Base-by-base conservation (phyloP, 208 protist species). In the Trypanosomatidae sp. region DNA sequence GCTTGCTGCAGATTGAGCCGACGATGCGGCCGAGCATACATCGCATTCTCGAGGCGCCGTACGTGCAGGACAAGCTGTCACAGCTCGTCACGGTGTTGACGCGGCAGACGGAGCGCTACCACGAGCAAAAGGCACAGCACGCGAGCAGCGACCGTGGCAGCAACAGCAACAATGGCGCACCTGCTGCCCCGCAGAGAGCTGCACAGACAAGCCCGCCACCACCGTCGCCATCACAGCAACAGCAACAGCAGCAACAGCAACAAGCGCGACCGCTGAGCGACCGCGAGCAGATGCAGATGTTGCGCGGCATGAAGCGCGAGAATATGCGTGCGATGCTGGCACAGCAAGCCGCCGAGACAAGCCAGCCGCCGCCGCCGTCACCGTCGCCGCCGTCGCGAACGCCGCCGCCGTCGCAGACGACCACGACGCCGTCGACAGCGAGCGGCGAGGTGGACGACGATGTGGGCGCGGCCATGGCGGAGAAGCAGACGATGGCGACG, bases 251-350 rank as follows among this genome's bases (percentile, higher is more conserved):
- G 33, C 43, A 41, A 15, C 15, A n/a, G 6, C 26, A 37, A 30
- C 41, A 32, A 45, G 15, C 30, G 33, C 41, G 2, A 26, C 15
- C 33, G 61, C 65, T 80, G 43, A 81, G 66, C 43, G 71, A 87
- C 53, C 65, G 72, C 24, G 84, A 92, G 55, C 84, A 89, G 71
- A 80, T 88, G 75, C 75, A 71, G n/a, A 72, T 79, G 76, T 61
- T 92, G 53, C 84, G 84, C 37, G 79, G 77, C 41, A 92, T 92
- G 84, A 71, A 85, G 51, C 61, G 79, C 25, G 65, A 83, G 35
- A 73, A 66, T 53, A 82, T 92, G 71, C 71, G 73, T 61, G 78
- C 70, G 33, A 87, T 87, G 68, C 54, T 90, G 23, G 72, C 76
- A n/a, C 46, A 75, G 48, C 77, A 87, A 46, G 63, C 69, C 15